phyloP scores from a whole-genome alignment of 352 stramenopile species.

The Phytophthora pseudosyringae region DNA sequence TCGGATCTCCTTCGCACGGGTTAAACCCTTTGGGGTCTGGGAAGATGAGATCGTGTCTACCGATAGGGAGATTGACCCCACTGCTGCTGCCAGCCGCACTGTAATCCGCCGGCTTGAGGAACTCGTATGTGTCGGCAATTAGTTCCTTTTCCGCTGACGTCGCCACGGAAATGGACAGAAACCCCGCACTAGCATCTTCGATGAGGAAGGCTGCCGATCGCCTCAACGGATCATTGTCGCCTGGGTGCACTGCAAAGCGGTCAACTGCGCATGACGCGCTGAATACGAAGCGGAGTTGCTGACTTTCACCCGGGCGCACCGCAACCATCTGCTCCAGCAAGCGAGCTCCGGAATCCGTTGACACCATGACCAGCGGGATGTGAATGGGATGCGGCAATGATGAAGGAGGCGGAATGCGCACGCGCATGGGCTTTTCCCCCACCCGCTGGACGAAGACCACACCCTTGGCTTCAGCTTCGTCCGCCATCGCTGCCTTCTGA shows the following conservation, averaged over 20 bases:
- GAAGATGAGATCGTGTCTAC: conserved; percentile 49
- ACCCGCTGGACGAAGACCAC: conserved; percentile 68
- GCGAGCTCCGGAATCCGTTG: conserved; percentile 58
- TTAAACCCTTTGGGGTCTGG: conserved; percentile 35
- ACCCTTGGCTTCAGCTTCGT: conserved; percentile 63
- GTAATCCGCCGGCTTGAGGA: conserved; percentile 40
- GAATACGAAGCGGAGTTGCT: conserved; percentile 67
- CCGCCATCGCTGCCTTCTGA: conserved; percentile 64
- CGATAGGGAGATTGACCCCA: conserved; percentile 45
- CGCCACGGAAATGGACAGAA: conserved; percentile 60
- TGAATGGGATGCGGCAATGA: conserved; percentile 52
- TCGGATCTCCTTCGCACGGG: conserved; percentile 42
- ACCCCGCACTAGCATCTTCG: conserved; percentile 52
- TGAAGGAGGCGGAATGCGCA: conserved; percentile 41
- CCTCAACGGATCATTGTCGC: conserved; percentile 41
- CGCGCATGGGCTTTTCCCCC: conserved; percentile 62
- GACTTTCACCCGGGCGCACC: conserved; percentile 35
- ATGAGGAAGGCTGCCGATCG: conserved; percentile 49
- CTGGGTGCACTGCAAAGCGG: conserved; percentile 54
- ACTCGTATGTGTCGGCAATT: conserved; percentile 48
- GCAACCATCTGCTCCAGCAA: conserved; percentile 48
- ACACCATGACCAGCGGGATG: conserved; percentile 74
- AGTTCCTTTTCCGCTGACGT: conserved; percentile 42
- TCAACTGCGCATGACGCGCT: conserved; percentile 47
- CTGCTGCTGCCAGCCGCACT: conserved; percentile 17